phyloP scores from a whole-genome alignment of 2,329 filamentous ascomycete species.

The Phialemoniopsis sp. region DNA sequence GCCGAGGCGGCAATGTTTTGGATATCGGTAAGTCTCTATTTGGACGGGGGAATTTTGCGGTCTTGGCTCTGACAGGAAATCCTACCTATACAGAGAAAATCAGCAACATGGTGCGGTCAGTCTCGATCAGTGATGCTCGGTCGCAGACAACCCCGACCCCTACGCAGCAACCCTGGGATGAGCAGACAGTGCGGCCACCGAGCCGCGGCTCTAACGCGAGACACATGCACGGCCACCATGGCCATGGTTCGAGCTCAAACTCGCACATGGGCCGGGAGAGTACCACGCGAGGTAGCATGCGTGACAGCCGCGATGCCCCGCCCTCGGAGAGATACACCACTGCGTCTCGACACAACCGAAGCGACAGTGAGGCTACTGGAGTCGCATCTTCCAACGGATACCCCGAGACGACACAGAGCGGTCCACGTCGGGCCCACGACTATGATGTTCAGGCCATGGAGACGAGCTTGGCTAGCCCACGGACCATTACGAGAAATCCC shows the following conservation, averaged over 20 bases:
- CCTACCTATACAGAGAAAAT: slow-evolving; percentile 71
- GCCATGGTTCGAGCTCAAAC: slow-evolving; percentile 30
- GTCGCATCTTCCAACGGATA: slow-evolving; percentile 76
- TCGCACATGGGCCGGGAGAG: slow-evolving; percentile 28
- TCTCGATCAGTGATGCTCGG: slow-evolving; percentile 62
- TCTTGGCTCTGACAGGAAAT: too few species aligned
- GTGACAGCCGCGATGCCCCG: slow-evolving; percentile 45
- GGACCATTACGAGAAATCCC: slow-evolving; percentile 70
- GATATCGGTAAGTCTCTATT: slow-evolving; percentile 73
- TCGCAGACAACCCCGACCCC: slow-evolving; percentile 49
- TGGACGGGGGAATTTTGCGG: too few species aligned
- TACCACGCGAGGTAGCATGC: slow-evolving; percentile 31
- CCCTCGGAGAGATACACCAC: slow-evolving; percentile 38
- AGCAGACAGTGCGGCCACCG: slow-evolving; percentile 48
- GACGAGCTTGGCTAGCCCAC: slow-evolving; percentile 72
- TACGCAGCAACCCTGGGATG: slow-evolving; percentile 60
- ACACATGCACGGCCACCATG: slow-evolving; percentile 22
- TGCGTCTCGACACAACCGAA: slow-evolving; percentile 60
- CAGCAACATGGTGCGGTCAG: slow-evolving; percentile 85
- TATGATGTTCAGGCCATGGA: slow-evolving; percentile 98
- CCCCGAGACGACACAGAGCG: slow-evolving; percentile 68
- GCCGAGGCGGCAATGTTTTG: slow-evolving; percentile 85
- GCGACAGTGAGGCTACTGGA: slow-evolving; percentile 74
- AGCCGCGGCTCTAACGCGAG: slow-evolving; percentile 41
- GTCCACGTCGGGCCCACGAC: slow-evolving; percentile 72